Conservation (phyloP, 805 yeast genomes). For the Huiozyma naganishii region DNA sequence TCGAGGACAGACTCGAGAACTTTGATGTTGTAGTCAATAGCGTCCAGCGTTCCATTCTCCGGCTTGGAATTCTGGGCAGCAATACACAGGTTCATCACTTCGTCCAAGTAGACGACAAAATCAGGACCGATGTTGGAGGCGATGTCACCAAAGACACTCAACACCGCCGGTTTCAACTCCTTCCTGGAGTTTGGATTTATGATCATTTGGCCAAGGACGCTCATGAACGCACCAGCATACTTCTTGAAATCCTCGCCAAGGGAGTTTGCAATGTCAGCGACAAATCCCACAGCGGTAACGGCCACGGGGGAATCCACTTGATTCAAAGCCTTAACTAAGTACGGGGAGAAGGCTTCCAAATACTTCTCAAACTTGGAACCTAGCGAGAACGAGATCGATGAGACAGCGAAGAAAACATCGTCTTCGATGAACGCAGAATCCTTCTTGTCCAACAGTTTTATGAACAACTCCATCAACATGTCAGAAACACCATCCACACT, state of each 20-base stretch:
- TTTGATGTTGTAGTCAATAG: constrained; percentile 59
- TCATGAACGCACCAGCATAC: constrained; percentile 75
- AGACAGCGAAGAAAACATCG: constrained; percentile 84
- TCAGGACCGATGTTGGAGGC: constrained; percentile 77
- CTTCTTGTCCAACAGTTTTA: constrained; percentile 53
- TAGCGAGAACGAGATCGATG: constrained; percentile 77
- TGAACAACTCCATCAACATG: constrained; percentile 70
- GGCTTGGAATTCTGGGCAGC: constrained; percentile 54
- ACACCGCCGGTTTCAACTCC: constrained; percentile 75
- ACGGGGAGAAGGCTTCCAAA: constrained; percentile 77
- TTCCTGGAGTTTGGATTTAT: constrained; percentile 58
- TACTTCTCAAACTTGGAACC: constrained; percentile 63
- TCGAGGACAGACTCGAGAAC: constrained; percentile 87
- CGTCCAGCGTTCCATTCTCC: constrained; percentile 60
- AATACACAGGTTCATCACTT: constrained; percentile 68
- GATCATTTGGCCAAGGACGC: constrained; percentile 63
- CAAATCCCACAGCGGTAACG: constrained; percentile 84
- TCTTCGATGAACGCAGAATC: constrained; percentile 75
- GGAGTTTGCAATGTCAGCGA: constrained; percentile 89
- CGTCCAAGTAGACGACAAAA: constrained; percentile 66
- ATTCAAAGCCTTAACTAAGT: constrained; percentile 62
- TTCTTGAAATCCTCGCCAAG: constrained; percentile 63
- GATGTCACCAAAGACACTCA: constrained; percentile 92
- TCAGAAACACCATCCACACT: constrained; percentile 65
- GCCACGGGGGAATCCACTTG: constrained; percentile 79